These are phyloP conservation scores for Xylariales sp. DNA, from an alignment of 2,329 filamentous ascomycete species.

Conservation along the genomic window DNA sequence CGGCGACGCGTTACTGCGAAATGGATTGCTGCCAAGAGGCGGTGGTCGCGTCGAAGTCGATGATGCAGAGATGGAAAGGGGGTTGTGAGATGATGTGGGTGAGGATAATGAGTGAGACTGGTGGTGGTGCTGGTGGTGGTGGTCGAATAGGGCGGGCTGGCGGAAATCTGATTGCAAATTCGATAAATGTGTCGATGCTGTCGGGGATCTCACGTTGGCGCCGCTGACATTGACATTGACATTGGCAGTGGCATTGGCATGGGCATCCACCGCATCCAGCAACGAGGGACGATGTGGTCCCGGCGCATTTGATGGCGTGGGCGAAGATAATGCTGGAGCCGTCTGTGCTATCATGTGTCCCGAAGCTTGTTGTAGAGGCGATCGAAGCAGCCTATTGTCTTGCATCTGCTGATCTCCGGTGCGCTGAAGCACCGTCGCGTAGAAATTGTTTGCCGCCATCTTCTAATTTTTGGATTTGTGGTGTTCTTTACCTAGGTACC, in stretches of 20 bases:
- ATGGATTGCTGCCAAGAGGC: slow-evolving; percentile 6
- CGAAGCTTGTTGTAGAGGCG: too few relatives aligned
- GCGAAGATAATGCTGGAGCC: too few relatives aligned
- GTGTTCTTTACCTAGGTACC: slow-evolving; percentile 3
- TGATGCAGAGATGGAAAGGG: slow-evolving; percentile 14
- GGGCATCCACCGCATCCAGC: slow-evolving; percentile 5
- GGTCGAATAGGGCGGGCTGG: slow-evolving; percentile 23
- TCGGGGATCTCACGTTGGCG: slow-evolving; percentile 23
- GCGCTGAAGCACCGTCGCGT: slow-evolving; percentile 23
- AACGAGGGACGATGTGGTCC: slow-evolving; percentile 9
- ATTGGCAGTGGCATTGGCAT: slow-evolving; percentile 4
- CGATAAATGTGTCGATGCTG: slow-evolving; percentile 21
- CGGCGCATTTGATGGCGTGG: slow-evolving; percentile 2
- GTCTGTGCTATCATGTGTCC: too few relatives aligned
- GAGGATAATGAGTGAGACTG: slow-evolving; percentile 16
- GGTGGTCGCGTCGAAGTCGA: slow-evolving; percentile 19
- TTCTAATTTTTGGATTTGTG: slow-evolving; percentile 8
- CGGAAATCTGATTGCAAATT: slow-evolving; percentile 21
- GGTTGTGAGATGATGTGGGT: slow-evolving; percentile 16
- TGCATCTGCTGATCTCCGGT: slow-evolving; percentile 10
- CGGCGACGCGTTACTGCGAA: slow-evolving; percentile 22
- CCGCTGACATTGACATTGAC: slow-evolving; percentile 12
- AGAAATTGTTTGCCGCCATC: slow-evolving; percentile 18
- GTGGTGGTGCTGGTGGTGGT: slow-evolving; percentile 21
- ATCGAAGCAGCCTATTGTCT: too few relatives aligned